Conservation (phyloP, 1,284 basidiomycete genomes). For the Irpex sp. region DNA sequence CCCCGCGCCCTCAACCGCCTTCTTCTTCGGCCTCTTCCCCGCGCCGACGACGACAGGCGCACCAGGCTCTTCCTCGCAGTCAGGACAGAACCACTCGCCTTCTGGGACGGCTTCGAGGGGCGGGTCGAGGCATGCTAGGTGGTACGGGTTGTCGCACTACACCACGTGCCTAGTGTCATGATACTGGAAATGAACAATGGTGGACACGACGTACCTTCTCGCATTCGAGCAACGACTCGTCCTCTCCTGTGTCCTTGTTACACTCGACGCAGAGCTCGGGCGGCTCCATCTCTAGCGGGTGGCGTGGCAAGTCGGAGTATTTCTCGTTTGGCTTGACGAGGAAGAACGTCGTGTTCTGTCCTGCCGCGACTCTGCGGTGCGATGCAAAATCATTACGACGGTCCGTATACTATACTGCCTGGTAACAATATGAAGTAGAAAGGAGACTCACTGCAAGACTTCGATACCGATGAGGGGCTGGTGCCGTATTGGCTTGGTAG, state of each 20-base stretch:
- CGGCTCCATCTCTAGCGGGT: constrained; percentile 67
- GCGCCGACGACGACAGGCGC: constrained; percentile 27
- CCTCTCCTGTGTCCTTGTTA: constrained; percentile 58
- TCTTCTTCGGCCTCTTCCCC: constrained; percentile 18
- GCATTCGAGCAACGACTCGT: constrained; percentile 71
- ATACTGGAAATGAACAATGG: no score
- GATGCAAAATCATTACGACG: background rate
- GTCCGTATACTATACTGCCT: background rate
- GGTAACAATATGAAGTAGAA: no score
- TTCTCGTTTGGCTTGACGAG: constrained; percentile 66
- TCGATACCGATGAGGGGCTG: constrained; percentile 69
- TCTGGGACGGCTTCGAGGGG: constrained; percentile 76
- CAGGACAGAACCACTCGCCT: constrained; percentile 90
- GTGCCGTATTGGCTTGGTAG: constrained; percentile 78
- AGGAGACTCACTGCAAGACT: constrained; percentile 73
- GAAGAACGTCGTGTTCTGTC: constrained; percentile 83
- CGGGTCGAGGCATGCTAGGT: constrained; percentile 76
- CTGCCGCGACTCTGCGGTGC: constrained; percentile 75
- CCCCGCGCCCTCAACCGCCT: constrained; percentile 13
- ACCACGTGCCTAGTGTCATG: no score
- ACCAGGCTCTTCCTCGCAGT: constrained; percentile 42
- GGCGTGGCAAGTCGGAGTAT: constrained; percentile 67
- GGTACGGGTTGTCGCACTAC: constrained; percentile 88
- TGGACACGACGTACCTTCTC: constrained; percentile 62
- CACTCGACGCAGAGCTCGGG: constrained; percentile 74